A percentile compares a stretch with the other conserved stretches of the same genome.
phyloP scores from a whole-genome alignment of 371 early-diverging fungal species.

The Mortierella sp. region DNA sequence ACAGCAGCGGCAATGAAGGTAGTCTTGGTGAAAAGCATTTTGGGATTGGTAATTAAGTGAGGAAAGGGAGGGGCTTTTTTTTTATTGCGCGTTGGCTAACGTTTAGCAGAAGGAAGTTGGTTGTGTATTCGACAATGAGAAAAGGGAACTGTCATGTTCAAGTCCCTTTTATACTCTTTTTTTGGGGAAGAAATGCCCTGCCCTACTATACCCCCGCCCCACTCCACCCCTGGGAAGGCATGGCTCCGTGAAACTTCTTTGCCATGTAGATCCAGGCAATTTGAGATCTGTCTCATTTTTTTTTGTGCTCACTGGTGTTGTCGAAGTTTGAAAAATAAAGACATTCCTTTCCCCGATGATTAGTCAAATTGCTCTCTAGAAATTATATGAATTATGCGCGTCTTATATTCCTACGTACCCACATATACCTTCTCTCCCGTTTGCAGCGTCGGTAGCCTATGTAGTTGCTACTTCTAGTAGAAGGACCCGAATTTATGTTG shows the following conservation, averaged over 20 bases:
- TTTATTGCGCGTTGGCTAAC: not conserved
- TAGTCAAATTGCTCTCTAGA: no score
- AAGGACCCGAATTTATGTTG: no score
- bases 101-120: conserved; percentile 6
- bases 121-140: conserved; percentile 9
- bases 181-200: not conserved
- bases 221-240: not conserved
- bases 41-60: not conserved
- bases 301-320: not conserved
- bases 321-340: conserved; percentile 11
- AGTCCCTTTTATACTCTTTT: conserved; percentile 3
- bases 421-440: no score
- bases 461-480: no score
- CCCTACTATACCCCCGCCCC: not conserved
- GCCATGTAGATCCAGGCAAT: not conserved
- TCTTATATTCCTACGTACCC: no score
- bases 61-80: not conserved
- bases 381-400: no score
- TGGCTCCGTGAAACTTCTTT: not conserved
- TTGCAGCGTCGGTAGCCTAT: no score
- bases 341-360: no score
- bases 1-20: conserved; percentile 27
- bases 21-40: conserved; percentile 41
- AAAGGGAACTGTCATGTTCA: not conserved
- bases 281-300: not conserved